Percentiles rank a stretch among this genome's conserved stretches.
These are phyloP conservation scores for Yamadazyma aaseri DNA, from an alignment of 1,139 yeast genomes.

Conservation along the genomic window DNA sequence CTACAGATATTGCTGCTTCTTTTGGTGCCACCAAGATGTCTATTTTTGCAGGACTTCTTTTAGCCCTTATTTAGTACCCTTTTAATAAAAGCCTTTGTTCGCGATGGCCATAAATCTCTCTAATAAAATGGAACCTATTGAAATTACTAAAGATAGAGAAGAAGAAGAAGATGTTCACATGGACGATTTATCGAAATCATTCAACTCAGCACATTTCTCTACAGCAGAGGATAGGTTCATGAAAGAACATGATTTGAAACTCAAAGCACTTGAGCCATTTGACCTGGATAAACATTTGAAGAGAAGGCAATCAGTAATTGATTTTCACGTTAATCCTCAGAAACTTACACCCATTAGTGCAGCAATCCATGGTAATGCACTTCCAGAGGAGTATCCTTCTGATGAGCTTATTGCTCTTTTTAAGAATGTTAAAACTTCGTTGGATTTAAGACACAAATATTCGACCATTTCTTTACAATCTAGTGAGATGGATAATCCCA, in stretches of 20 bases:
- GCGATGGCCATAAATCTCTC: background rate
- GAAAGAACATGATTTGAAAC: slow-evolving; percentile 69
- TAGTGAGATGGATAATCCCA: slow-evolving; percentile 75
- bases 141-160: slow-evolving; percentile 18
- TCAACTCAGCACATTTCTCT: slow-evolving; percentile 56
- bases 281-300: slow-evolving; percentile 27
- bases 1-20: slow-evolving; percentile 11
- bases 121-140: slow-evolving; percentile 1
- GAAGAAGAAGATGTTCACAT: slow-evolving; percentile 11
- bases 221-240: slow-evolving; percentile 66
- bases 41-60: slow-evolving; percentile 24
- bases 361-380: slow-evolving; percentile 41
- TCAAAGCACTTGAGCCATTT: slow-evolving; percentile 52
- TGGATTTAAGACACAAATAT: slow-evolving; percentile 76
- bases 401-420: slow-evolving; percentile 71
- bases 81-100: background rate
- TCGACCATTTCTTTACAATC: slow-evolving; percentile 66
- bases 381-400: slow-evolving; percentile 67
- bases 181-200: slow-evolving; percentile 25
- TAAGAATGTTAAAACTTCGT: slow-evolving; percentile 66
- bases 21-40: background rate
- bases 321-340: slow-evolving; percentile 31
- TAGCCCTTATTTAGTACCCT: slow-evolving; percentile 17
- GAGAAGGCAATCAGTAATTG: slow-evolving; percentile 55
- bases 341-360: slow-evolving; percentile 24